These are phyloP conservation scores for Suhomyces chickasaworum DNA, from an alignment of 1,139 yeast genomes.

Conservation along the genomic window DNA sequence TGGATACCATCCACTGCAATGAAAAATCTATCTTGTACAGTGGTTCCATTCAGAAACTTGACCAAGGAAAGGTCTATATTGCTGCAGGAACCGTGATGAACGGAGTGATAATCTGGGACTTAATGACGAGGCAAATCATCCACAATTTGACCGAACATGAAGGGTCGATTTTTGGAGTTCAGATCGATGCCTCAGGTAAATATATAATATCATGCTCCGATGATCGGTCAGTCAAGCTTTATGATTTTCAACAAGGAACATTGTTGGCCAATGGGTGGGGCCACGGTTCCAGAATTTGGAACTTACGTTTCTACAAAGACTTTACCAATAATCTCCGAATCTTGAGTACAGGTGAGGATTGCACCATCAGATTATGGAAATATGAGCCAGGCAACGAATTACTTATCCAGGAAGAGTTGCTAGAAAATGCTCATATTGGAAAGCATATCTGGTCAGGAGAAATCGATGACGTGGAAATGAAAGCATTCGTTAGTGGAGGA, in stretches of 20 bases:
- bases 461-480: slow-evolving; percentile 41
- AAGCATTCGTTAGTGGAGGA: slow-evolving; percentile 75
- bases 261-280: slow-evolving; percentile 90
- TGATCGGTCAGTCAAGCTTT: slow-evolving; percentile 82
- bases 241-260: slow-evolving; percentile 59
- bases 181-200: slow-evolving; percentile 57
- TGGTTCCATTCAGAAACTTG: slow-evolving; percentile 65
- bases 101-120: slow-evolving; percentile 81
- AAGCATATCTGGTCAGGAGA: slow-evolving; percentile 89
- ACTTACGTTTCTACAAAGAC: slow-evolving; percentile 56
- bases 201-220: slow-evolving; percentile 83
- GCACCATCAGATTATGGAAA: slow-evolving; percentile 83
- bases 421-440: slow-evolving; percentile 71
- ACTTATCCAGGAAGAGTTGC: slow-evolving; percentile 35
- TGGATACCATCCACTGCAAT: slow-evolving; percentile 51
- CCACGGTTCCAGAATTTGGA: slow-evolving; percentile 94
- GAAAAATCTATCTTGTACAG: slow-evolving; percentile 87
- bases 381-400: slow-evolving; percentile 28
- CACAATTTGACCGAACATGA: slow-evolving; percentile 73
- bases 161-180: slow-evolving; percentile 87
- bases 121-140: slow-evolving; percentile 43
- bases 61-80: slow-evolving; percentile 48
- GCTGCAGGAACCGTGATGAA: slow-evolving; percentile 94
- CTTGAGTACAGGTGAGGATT: slow-evolving; percentile 83
- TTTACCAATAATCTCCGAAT: slow-evolving; percentile 36